A percentile compares a stretch with the other conserved stretches of the same genome.
Conservation (phyloP, 225 moss, liverwort and hornwort genomes). For the Neckera pumila region DNA sequence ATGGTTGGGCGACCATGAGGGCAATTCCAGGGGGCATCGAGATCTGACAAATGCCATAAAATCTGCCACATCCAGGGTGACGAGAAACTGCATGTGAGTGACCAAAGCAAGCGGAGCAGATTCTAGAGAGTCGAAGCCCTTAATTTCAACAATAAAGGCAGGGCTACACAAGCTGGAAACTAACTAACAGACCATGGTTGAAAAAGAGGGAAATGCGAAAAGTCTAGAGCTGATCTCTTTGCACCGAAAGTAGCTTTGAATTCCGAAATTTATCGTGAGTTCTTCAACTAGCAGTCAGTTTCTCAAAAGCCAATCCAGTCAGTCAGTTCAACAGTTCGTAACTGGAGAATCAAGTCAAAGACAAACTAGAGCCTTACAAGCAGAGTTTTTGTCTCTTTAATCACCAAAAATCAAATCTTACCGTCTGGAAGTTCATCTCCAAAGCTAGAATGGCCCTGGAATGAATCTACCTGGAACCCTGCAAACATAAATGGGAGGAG, state of each 20-base stretch:
- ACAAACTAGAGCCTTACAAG: not conserved
- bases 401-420: not conserved
- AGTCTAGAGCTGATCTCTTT: not conserved
- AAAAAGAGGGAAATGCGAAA: not conserved
- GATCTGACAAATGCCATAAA: constrained; percentile 66
- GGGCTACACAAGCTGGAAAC: not conserved
- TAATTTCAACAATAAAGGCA: not conserved
- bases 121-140: not conserved
- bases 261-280: not conserved
- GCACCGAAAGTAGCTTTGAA: not conserved
- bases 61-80: constrained; percentile 37
- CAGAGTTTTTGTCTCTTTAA: not conserved
- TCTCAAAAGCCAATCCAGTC: not conserved
- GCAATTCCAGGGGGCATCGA: constrained; percentile 96
- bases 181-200: not conserved
- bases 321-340: not conserved
- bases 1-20: constrained; percentile 98
- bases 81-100: not conserved
- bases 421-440: not conserved
- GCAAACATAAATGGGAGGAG: not conserved
- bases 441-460: not conserved
- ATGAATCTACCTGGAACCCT: not conserved
- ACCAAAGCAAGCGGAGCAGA: not conserved
- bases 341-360: not conserved
- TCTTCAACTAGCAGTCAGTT: no score